Evolutionary conservation across 768 basidiomycete genomes (phyloP).

Genomic region (Tulasnella sp.): DNA sequence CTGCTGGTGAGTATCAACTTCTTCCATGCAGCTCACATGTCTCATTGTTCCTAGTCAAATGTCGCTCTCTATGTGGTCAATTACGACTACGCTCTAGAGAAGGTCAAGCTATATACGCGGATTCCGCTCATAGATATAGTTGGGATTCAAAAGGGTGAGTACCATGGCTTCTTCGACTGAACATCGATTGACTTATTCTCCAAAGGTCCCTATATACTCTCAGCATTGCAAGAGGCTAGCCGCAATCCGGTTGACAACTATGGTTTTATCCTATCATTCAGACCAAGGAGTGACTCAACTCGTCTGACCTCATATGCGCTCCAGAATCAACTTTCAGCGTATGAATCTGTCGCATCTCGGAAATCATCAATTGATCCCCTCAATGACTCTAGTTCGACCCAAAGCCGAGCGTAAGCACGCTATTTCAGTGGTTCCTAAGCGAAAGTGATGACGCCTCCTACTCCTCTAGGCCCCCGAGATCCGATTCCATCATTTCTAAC

Average conservation of each 20-base stretch:
- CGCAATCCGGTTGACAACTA: conserved; percentile 79
- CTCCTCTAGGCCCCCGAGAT: not conserved
- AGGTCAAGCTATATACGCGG: conserved; percentile 80
- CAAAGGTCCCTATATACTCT: conserved; percentile 87
- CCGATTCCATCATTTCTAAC: conserved; percentile 17
- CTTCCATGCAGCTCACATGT: not conserved
- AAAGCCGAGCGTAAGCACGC: not conserved
- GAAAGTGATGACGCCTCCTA: not conserved
- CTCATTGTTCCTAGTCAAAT: conserved; percentile 22
- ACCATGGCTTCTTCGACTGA: not conserved
- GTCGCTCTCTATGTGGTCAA: conserved; percentile 73
- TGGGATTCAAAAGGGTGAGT: conserved; percentile 60
- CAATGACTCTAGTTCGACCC: not conserved
- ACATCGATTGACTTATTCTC: not conserved
- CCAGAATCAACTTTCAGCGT: conserved; percentile 37
- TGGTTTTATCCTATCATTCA: conserved; percentile 77
- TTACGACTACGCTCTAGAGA: conserved; percentile 86
- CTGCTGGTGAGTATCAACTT: conserved; percentile 49
- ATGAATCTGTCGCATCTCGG: not conserved
- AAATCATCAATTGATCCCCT: not conserved
- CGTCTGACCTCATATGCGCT: conserved; percentile 78
- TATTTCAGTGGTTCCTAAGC: not conserved
- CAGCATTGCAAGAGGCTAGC: conserved; percentile 83
- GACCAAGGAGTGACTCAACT: conserved; percentile 54
- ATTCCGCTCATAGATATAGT: conserved; percentile 74